These are phyloP conservation scores for Erysimum cheiri DNA, from an alignment of 441 rosid genomes.

Conservation along the genomic window DNA sequence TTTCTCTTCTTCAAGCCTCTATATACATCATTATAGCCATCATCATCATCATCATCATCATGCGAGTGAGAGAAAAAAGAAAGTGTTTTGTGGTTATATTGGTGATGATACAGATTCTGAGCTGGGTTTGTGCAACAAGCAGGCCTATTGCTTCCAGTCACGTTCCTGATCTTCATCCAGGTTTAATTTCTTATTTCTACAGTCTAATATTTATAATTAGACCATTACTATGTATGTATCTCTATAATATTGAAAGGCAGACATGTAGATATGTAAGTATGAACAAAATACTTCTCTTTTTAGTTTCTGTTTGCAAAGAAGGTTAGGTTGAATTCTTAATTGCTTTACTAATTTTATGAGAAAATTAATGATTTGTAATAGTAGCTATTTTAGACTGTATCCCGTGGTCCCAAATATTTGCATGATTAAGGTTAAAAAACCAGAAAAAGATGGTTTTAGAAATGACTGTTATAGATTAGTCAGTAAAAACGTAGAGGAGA, in stretches of 20 bases:
- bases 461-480: background rate
- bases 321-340: conserved; percentile 24
- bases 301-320: conserved; percentile 37
- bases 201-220: background rate
- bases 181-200: conserved; percentile 35
- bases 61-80: conserved; percentile 44
- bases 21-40: conserved; percentile 32
- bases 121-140: conserved; percentile 51
- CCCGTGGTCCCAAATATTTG: conserved; percentile 32
- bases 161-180: conserved; percentile 45
- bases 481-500: background rate
- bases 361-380: conserved; percentile 26
- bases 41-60: conserved; percentile 32
- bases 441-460: background rate
- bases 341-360: conserved; percentile 29
- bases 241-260: background rate
- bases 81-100: conserved; percentile 39
- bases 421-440: background rate
- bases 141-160: conserved; percentile 51
- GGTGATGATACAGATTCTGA: conserved; percentile 47
- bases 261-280: background rate
- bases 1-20: conserved; percentile 25
- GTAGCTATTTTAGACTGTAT: conserved; percentile 24
- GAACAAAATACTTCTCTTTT: conserved; percentile 26
- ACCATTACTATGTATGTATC: conserved; percentile 25